These are phyloP conservation scores for Alternaria alternata DNA, from an alignment of 2,329 filamentous ascomycete genomes.

Conservation along the genomic window DNA sequence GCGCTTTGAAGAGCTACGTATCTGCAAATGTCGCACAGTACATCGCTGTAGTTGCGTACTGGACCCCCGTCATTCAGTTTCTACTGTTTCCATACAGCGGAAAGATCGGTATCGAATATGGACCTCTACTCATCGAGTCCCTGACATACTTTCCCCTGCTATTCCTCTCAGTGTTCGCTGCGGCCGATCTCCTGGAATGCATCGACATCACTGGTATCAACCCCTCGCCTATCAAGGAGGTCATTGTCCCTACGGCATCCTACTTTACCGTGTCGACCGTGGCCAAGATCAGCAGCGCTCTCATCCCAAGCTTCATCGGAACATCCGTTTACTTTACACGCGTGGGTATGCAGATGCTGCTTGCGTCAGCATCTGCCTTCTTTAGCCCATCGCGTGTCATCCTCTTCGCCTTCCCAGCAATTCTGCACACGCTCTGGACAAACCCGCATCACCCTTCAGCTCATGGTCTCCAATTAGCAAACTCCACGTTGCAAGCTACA, in stretches of 20 bases:
- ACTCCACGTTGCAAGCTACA: conserved; percentile 66
- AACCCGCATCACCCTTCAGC: conserved; percentile 77
- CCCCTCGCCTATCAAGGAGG: conserved; percentile 67
- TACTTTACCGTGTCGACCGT: conserved; percentile 69
- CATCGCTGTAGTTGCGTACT: conserved; percentile 77
- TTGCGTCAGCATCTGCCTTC: conserved; percentile 71
- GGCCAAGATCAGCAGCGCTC: conserved; percentile 52
- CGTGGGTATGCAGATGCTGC: conserved; percentile 73
- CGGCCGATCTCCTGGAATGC: conserved; percentile 65
- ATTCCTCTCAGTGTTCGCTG: conserved; percentile 51
- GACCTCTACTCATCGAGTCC: conserved; percentile 77
- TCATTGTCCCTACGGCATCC: conserved; percentile 70
- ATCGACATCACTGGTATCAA: conserved; percentile 64
- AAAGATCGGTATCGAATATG: conserved; percentile 71
- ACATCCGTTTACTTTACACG: conserved; percentile 71
- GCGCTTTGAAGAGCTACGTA: conserved; percentile 61
- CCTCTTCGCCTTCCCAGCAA: conserved; percentile 72
- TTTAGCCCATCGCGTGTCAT: conserved; percentile 74
- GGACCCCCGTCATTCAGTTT: conserved; percentile 76
- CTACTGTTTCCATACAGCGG: conserved; percentile 73
- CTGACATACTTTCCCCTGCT: conserved; percentile 70
- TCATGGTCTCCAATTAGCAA: conserved; percentile 68
- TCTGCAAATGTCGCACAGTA: conserved; percentile 60
- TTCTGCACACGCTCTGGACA: conserved; percentile 73
- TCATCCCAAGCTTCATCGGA: conserved; percentile 64